phyloP scores from a whole-genome alignment of 2,329 filamentous ascomycete species.

The Phialemoniopsis sp. region DNA sequence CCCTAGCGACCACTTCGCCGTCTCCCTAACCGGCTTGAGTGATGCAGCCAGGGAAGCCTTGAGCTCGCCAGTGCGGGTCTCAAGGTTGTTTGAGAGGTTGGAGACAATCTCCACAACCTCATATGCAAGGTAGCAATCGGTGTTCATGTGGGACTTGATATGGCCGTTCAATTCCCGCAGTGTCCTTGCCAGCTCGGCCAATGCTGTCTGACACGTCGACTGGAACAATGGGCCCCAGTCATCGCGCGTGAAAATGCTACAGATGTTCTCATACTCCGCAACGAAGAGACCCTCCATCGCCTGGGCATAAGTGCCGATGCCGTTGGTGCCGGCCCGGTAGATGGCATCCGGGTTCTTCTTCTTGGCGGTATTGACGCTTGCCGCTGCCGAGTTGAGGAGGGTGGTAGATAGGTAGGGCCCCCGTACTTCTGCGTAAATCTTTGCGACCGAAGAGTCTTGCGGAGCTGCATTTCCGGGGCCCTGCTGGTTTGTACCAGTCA shows the following conservation, averaged over 20 bases:
- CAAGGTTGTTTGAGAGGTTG: conserved; percentile 72
- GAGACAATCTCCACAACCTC: conserved; percentile 92
- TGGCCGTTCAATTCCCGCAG: conserved; percentile 85
- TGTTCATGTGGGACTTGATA: conserved; percentile 79
- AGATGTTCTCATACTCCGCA: conserved; percentile 88
- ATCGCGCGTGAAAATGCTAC: conserved; percentile 77
- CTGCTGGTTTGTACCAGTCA: conserved; percentile 57
- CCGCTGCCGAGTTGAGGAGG: conserved; percentile 80
- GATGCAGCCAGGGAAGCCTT: conserved; percentile 80
- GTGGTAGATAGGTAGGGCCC: conserved; percentile 82
- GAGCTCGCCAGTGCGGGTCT: conserved; percentile 78
- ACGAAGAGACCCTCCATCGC: conserved; percentile 83
- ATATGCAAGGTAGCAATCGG: conserved; percentile 92
- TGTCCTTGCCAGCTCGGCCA: conserved; percentile 81
- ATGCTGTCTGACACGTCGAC: conserved; percentile 70
- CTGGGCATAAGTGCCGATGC: conserved; percentile 83
- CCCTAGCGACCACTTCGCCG: conserved; percentile 78
- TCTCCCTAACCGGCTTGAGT: conserved; percentile 85
- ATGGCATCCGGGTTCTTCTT: conserved; percentile 78
- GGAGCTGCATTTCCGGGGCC: conserved; percentile 32
- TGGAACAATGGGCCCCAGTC: conserved; percentile 80
- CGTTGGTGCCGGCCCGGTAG: conserved; percentile 85
- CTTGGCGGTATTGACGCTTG: conserved; percentile 78
- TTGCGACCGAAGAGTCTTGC: conserved; percentile 67
- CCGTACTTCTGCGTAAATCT: conserved; percentile 80